Evolutionary conservation across 2,329 filamentous ascomycete genomes (phyloP), one percentile per base, ranked within the genome.

Genomic region (Xylaria sp.): DNA sequence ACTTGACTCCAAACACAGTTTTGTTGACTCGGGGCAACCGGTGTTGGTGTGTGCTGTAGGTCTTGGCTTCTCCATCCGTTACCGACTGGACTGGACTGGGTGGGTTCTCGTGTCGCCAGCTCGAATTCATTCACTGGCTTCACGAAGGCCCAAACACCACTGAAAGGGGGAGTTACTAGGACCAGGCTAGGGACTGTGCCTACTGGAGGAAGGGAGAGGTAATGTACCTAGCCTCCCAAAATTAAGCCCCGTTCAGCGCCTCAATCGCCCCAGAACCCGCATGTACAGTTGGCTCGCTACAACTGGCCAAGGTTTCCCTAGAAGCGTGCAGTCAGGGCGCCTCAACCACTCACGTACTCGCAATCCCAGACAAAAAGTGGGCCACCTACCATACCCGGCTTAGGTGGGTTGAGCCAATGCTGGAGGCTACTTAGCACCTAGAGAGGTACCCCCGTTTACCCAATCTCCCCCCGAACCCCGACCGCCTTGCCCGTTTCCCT

Each of bases 401-500:
- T 64, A 65, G 54, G 11, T 17, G 15, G 53, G 33, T 27, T 31
- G 44, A 52, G 47, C 21, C 17, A 54, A 54, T 35, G 35, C 29
- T 54, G 37, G 31, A 44, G 58, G 29, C 8, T 63, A 62, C 52
- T 37, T 44, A 41, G 55, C 11, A 40, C 8, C 8, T 15, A 17
- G 37, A n/a, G 7, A 43, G 48, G 44, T 64, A 54, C 61, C 49
- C 35, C 57, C 44, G 48, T 43, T 38, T 21, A 35, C 49, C 58
- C 61, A 63, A 53, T 63, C 51, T 54, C 48, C 61, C 63, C 68
- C 70, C n/a, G n/a, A n/a, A n/a, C n/a, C n/a, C n/a, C 70, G 70
- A 72, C 70, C 70, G 69, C 69, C 67, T 72, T 66, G 67, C 70
- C 67, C 65, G 63, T 68, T 70, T 71, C 68, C 68, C 68, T 69